These are phyloP conservation scores for Neurospora tetrasperma DNA, from an alignment of 495 filamentous ascomycete genomes.

Conservation along the genomic window DNA sequence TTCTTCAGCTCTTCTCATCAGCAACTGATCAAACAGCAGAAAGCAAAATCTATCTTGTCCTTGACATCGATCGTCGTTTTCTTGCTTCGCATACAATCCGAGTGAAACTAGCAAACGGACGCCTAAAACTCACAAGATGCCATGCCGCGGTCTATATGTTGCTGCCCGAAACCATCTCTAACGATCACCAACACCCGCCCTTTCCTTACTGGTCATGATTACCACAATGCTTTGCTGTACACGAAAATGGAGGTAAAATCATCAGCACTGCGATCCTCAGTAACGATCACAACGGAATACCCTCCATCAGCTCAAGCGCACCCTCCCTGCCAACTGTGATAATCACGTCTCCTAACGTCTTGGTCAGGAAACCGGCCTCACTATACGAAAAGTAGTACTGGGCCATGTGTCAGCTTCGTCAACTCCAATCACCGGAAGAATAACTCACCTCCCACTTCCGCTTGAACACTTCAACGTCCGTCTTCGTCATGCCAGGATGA, in stretches of 20 bases:
- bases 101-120: not conserved
- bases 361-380: slow-evolving; percentile 60
- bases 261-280: not conserved
- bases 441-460: slow-evolving; percentile 56
- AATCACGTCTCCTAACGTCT: slow-evolving; percentile 61
- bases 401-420: slow-evolving; percentile 2
- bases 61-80: not conserved
- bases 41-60: not conserved
- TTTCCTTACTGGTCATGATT: not conserved
- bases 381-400: slow-evolving; percentile 67
- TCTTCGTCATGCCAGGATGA: slow-evolving; percentile 43
- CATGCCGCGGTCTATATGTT: not conserved
- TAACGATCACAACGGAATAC: slow-evolving; percentile 33
- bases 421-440: not conserved
- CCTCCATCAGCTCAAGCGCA: slow-evolving; percentile 55
- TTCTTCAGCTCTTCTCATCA: not conserved
- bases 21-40: not conserved
- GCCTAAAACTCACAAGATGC: not conserved
- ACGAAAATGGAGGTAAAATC: not conserved
- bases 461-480: slow-evolving; percentile 52
- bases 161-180: not conserved
- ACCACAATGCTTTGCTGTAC: not conserved
- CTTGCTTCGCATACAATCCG: not conserved
- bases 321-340: slow-evolving; percentile 58
- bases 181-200: not conserved